phyloP scores from a whole-genome alignment of 371 early-diverging fungal genomes.

The Mucor ambiguus region DNA sequence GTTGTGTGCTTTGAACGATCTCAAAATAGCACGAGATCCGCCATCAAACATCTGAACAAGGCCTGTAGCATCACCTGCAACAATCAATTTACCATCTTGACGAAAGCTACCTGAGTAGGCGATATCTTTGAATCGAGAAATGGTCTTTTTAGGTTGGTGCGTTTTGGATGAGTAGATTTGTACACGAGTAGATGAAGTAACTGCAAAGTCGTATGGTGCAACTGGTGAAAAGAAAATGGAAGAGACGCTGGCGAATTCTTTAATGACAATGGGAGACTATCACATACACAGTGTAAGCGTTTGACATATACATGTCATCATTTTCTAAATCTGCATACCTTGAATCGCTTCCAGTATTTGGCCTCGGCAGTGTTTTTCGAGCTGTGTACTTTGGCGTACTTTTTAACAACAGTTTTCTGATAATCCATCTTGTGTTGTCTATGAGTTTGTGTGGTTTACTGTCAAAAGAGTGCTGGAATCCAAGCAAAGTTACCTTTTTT shows the following conservation, averaged over 20 bases:
- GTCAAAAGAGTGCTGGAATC: neutral
- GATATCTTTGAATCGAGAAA: slow-evolving; percentile 89
- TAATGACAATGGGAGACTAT: slow-evolving; percentile 81
- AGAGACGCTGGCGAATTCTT: slow-evolving; percentile 86
- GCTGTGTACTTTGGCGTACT: slow-evolving; percentile 51
- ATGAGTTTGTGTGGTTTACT: neutral
- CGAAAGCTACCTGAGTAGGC: slow-evolving; percentile 84
- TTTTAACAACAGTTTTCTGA: slow-evolving; percentile 61
- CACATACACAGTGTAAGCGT: neutral
- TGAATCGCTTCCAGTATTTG: slow-evolving; percentile 83
- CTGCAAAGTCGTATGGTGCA: slow-evolving; percentile 88
- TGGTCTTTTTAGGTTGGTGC: slow-evolving; percentile 78
- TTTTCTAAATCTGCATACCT: slow-evolving; percentile 46
- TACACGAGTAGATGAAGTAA: slow-evolving; percentile 87
- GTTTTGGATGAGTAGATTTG: slow-evolving; percentile 89
- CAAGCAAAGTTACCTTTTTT: neutral
- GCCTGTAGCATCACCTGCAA: slow-evolving; percentile 92
- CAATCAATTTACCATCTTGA: slow-evolving; percentile 87
- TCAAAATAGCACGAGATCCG: slow-evolving; percentile 82
- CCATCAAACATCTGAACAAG: slow-evolving; percentile 84
- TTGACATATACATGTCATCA: neutral
- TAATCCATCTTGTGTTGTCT: slow-evolving; percentile 46
- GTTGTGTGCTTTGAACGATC: slow-evolving; percentile 84
- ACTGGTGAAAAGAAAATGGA: slow-evolving; percentile 84
- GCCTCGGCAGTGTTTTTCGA: slow-evolving; percentile 68